Evolutionary conservation across 1,139 yeast species (phyloP).

Genomic region (Magnusiomyces ingens): DNA sequence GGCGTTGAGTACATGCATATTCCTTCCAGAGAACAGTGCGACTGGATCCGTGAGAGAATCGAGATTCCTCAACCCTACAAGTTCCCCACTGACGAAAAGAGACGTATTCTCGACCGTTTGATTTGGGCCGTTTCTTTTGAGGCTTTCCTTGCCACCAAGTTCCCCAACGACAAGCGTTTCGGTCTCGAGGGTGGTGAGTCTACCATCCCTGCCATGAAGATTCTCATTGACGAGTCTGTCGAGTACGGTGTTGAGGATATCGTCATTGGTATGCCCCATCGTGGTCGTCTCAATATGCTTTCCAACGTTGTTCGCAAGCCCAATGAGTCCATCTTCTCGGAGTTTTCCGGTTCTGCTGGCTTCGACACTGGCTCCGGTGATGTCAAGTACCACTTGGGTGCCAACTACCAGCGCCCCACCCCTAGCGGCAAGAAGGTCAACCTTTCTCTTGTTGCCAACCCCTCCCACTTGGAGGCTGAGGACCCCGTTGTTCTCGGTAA

Average conservation of each 20-base stretch:
- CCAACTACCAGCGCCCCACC: slow-evolving; percentile 98
- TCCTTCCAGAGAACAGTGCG: slow-evolving; percentile 92
- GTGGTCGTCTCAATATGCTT: slow-evolving; percentile 97
- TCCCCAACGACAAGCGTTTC: slow-evolving; percentile 97
- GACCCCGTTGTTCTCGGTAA: slow-evolving; percentile 98
- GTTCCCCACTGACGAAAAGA: slow-evolving; percentile 81
- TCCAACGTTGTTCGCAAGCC: slow-evolving; percentile 98
- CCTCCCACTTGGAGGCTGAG: slow-evolving; percentile 97
- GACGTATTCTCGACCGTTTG: slow-evolving; percentile 92
- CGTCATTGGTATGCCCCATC: slow-evolving; percentile 99
- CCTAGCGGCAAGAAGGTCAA: slow-evolving; percentile 96
- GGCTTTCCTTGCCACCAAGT: slow-evolving; percentile 83
- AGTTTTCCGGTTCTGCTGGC: slow-evolving; percentile 84
- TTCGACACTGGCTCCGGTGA: slow-evolving; percentile 91
- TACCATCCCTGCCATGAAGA: slow-evolving; percentile 93
- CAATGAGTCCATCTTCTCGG: slow-evolving; percentile 93
- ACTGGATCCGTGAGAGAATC: slow-evolving; percentile 95
- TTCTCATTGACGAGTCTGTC: slow-evolving; percentile 88
- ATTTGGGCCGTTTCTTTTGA: slow-evolving; percentile 97
- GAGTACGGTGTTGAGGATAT: slow-evolving; percentile 92
- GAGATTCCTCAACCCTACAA: slow-evolving; percentile 87
- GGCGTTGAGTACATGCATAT: slow-evolving; percentile 97
- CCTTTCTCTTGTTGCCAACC: slow-evolving; percentile 93
- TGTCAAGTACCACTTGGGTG: slow-evolving; percentile 98
- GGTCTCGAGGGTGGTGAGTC: slow-evolving; percentile 99